These are phyloP conservation scores for Debaryomyces singareniensis DNA, from an alignment of 1,139 yeast genomes.

Conservation along the genomic window DNA sequence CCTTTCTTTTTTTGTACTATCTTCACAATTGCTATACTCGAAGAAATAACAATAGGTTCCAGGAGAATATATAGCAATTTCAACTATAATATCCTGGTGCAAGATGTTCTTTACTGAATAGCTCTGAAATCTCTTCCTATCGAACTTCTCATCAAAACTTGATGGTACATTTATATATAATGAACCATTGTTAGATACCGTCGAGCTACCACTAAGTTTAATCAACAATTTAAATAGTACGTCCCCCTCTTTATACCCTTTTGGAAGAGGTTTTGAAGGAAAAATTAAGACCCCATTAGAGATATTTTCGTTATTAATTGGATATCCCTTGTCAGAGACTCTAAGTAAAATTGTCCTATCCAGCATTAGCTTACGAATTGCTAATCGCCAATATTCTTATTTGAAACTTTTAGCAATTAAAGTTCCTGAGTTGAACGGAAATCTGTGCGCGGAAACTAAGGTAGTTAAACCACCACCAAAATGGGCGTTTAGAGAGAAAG, in stretches of 20 bases:
- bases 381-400: too few relatives aligned
- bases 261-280: conserved; percentile 51
- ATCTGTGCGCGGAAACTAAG: too few relatives aligned
- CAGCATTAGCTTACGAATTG: not conserved
- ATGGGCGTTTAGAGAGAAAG: too few relatives aligned
- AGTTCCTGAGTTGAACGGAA: too few relatives aligned
- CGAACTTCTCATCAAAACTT: conserved; percentile 33
- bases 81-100: conserved; percentile 54
- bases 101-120: conserved; percentile 43
- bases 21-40: conserved; percentile 34
- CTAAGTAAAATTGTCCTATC: conserved; percentile 36
- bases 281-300: conserved; percentile 57
- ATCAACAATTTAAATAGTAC: conserved; percentile 53
- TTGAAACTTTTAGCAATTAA: too few relatives aligned
- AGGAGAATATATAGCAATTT: conserved; percentile 59
- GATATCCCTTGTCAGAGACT: conserved; percentile 51
- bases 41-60: conserved; percentile 75
- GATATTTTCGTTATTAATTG: conserved; percentile 39
- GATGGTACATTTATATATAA: conserved; percentile 75
- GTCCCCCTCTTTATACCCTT: conserved; percentile 30
- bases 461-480: too few relatives aligned
- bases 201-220: conserved; percentile 68
- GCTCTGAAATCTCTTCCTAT: conserved; percentile 49
- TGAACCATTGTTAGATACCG: conserved; percentile 62
- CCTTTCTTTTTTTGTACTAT: conserved; percentile 15